Evolutionary conservation across 495 filamentous ascomycete genomes (phyloP).

Genomic region (Copromyces sp.): DNA sequence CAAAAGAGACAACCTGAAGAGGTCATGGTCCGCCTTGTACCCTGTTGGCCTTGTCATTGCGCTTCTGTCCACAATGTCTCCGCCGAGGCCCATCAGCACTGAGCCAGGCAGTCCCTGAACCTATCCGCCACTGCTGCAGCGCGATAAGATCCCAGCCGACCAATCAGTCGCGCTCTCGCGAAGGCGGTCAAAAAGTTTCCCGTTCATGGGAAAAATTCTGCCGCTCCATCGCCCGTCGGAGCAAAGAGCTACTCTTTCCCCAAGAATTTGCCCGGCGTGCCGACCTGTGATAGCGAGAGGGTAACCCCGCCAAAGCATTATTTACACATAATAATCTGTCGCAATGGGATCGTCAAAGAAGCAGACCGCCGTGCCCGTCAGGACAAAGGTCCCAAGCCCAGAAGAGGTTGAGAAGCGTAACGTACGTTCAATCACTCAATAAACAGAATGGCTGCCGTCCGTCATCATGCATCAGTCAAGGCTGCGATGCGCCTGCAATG

Average conservation of each 20-base stretch:
- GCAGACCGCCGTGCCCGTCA: neutral
- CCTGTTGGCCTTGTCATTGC: neutral
- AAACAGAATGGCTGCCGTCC: neutral
- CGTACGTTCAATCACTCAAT: slow-evolving; percentile 14
- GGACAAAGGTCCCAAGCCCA: slow-evolving; percentile 24
- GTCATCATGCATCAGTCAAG: neutral
- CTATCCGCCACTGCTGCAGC: neutral
- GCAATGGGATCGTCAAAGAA: neutral
- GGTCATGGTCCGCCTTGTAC: neutral
- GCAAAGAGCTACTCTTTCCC: neutral
- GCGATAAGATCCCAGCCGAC: neutral
- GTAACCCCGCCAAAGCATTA: slow-evolving; percentile 9
- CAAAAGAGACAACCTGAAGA: neutral
- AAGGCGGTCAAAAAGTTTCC: slow-evolving; percentile 21
- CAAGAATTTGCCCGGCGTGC: slow-evolving; percentile 14
- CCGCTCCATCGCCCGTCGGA: slow-evolving; percentile 4
- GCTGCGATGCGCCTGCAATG: neutral
- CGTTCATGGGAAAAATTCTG: slow-evolving; percentile 26
- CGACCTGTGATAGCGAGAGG: neutral
- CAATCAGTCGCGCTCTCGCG: neutral
- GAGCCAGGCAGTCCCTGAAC: neutral
- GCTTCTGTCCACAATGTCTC: neutral
- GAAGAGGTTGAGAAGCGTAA: slow-evolving; percentile 33
- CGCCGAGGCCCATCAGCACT: neutral
- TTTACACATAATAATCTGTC: slow-evolving; percentile 9